Evolutionary conservation across 1,139 yeast species (phyloP).

Genomic region (Suhomyces coccinellae): DNA sequence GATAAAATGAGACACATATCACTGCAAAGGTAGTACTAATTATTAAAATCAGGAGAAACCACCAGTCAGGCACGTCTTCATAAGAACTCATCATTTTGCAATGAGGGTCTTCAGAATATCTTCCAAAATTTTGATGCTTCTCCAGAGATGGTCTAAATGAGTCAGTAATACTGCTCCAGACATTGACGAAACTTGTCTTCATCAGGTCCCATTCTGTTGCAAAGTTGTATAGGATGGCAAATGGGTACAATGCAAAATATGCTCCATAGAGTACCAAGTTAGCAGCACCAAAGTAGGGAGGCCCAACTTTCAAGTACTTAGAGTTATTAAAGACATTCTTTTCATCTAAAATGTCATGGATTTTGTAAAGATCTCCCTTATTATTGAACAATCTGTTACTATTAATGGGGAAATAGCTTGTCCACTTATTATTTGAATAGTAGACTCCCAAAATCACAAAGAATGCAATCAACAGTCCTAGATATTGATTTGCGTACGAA

Average conservation of each 20-base stretch:
- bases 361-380: slow-evolving; percentile 44
- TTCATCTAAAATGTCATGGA: slow-evolving; percentile 40
- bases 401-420: slow-evolving; percentile 57
- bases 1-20: slow-evolving; percentile 46
- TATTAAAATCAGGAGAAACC: slow-evolving; percentile 50
- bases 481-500: slow-evolving; percentile 39
- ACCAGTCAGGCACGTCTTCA: slow-evolving; percentile 65
- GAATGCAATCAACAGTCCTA: slow-evolving; percentile 48
- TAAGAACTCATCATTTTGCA: slow-evolving; percentile 55
- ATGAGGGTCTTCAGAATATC: slow-evolving; percentile 49
- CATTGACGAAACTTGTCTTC: slow-evolving; percentile 40
- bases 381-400: slow-evolving; percentile 49
- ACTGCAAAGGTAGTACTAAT: slow-evolving; percentile 52
- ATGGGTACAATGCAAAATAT: slow-evolving; percentile 59
- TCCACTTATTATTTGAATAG: slow-evolving; percentile 52
- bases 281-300: slow-evolving; percentile 62
- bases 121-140: slow-evolving; percentile 14
- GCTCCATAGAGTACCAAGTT: slow-evolving; percentile 54
- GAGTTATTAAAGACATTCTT: slow-evolving; percentile 37
- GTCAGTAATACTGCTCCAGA: slow-evolving; percentile 32
- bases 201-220: slow-evolving; percentile 47
- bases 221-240: slow-evolving; percentile 49
- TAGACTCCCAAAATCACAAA: slow-evolving; percentile 46
- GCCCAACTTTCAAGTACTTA: slow-evolving; percentile 48
- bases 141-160: slow-evolving; percentile 24